Evolutionary conservation across 2,329 filamentous ascomycete species (phyloP), one percentile per base, ranked within the genome.

Genomic region (Tolypocladium endophyticum): DNA sequence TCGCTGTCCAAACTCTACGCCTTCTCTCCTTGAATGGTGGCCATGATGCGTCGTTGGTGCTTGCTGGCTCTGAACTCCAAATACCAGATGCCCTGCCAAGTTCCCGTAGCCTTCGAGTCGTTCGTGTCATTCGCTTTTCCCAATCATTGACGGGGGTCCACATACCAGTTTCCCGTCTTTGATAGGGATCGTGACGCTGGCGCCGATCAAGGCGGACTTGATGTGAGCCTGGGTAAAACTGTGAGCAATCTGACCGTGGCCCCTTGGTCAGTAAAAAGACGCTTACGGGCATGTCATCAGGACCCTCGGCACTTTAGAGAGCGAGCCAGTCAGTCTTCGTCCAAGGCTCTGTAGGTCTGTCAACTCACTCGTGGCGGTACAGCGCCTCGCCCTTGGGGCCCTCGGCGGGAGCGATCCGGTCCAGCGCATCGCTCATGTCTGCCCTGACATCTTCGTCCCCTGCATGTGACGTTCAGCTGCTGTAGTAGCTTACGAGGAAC

Each of bases 391-490:
- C 87, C 70, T 87, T 87, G 30, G 81, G 82, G 59, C 95, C 92
- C 6, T 74, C 74, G 69, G 90, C 89, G 0, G 92, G 92, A 50
- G 88, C 94, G 68, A 99, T 89, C 53, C 92, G 81, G 74, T 99
- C 93, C 65, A 99, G 79, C 55, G 93, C 91, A 77, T 97, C 91
- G 70, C 85, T 91, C 93, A 97, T 96, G 74, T 99, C 92, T 47
- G 82, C 83, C 61, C 92, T 83, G n/a, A 99, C 94, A 75, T 95
- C 90, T 54, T 72, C 70, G 69, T 93, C 90, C 90, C 72, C 72
- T 72, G 7, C 9, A 11, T 3, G 28, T 5, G 53, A 25, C 43
- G 11, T 36, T 57, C n/a, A 45, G 43, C 28, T 25, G 59, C 74
- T 73, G 70, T 35, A 6, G 11, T n/a, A 36, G 9, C 50, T 11